These are phyloP conservation scores for Chaetomium fimeti DNA, from an alignment of 495 filamentous ascomycete genomes.

Conservation along the genomic window DNA sequence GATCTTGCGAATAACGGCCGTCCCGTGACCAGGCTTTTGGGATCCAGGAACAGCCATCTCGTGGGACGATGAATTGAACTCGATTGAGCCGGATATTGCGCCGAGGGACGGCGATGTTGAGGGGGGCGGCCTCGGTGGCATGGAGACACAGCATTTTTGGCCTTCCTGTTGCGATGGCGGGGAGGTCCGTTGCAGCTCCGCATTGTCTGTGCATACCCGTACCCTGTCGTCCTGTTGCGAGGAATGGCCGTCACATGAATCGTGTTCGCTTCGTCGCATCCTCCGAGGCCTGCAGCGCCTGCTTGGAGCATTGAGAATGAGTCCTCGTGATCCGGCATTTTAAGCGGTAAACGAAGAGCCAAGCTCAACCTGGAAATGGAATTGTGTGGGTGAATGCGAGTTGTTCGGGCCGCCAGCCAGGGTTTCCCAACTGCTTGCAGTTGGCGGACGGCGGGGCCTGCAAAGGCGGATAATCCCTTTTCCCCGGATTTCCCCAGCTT, in stretches of 20 bases:
- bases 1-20: background rate
- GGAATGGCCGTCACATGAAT: too few relatives aligned
- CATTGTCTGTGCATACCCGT: background rate
- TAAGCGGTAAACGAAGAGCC: too few relatives aligned
- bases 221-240: background rate
- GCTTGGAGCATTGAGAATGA: too few relatives aligned
- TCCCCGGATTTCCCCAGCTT: conserved; percentile 1
- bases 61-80: background rate
- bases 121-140: background rate
- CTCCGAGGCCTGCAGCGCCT: too few relatives aligned
- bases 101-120: conserved; percentile 2
- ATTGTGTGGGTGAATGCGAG: too few relatives aligned
- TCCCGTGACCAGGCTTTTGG: background rate
- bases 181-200: background rate
- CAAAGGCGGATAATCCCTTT: background rate
- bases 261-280: too few relatives aligned
- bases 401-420: too few relatives aligned
- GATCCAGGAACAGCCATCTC: background rate
- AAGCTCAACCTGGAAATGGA: too few relatives aligned
- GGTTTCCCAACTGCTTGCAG: too few relatives aligned
- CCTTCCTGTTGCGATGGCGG: conserved; percentile 1
- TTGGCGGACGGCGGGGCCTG: too few relatives aligned
- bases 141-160: background rate
- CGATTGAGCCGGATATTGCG: conserved; percentile 13
- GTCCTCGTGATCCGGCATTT: too few relatives aligned